Percentiles rank a stretch among this genome's conserved stretches.
These are phyloP conservation scores for Albophoma yamanashiensis DNA, from an alignment of 2,329 filamentous ascomycete species.

Conservation along the genomic window DNA sequence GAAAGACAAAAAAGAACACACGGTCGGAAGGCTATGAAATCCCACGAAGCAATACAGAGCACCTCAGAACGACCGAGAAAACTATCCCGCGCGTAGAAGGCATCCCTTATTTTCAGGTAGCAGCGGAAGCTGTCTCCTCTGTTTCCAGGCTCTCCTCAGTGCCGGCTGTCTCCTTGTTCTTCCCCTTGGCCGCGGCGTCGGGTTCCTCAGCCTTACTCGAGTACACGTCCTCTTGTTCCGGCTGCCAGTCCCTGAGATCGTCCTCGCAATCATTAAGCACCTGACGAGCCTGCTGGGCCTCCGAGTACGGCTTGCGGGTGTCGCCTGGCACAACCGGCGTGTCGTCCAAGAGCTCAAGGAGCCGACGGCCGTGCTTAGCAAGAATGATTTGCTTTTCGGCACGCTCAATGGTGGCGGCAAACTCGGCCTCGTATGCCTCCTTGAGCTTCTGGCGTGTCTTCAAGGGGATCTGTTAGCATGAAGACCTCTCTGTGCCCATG, in stretches of 20 bases:
- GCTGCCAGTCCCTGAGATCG: slow-evolving; percentile 68
- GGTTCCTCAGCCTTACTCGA: slow-evolving; percentile 11
- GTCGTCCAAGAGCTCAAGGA: slow-evolving; percentile 81
- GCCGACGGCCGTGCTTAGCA: slow-evolving; percentile 76
- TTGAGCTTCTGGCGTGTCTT: slow-evolving; percentile 93
- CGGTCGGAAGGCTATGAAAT: not conserved
- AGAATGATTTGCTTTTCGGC: slow-evolving; percentile 95
- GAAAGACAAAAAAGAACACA: not conserved
- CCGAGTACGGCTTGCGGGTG: slow-evolving; percentile 54
- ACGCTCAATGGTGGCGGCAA: slow-evolving; percentile 84
- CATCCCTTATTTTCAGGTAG: not conserved
- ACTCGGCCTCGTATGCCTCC: slow-evolving; percentile 83
- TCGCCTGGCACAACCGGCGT: slow-evolving; percentile 84
- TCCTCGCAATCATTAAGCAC: slow-evolving; percentile 89
- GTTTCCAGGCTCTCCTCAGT: not conserved
- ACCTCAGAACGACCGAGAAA: not conserved
- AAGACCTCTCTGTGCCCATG: not conserved
- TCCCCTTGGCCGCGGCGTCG: slow-evolving; percentile 14
- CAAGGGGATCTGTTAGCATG: not conserved
- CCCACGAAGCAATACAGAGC: not conserved
- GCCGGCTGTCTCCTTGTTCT: slow-evolving; percentile 13
- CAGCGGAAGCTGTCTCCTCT: not conserved
- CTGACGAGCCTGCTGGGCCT: slow-evolving; percentile 60
- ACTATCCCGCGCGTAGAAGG: not conserved
- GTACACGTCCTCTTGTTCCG: slow-evolving; percentile 29